A percentile compares a stretch with the other conserved stretches of the same genome.
phyloP scores from a whole-genome alignment of 2,329 filamentous ascomycete genomes.

The Alternaria longipes region DNA sequence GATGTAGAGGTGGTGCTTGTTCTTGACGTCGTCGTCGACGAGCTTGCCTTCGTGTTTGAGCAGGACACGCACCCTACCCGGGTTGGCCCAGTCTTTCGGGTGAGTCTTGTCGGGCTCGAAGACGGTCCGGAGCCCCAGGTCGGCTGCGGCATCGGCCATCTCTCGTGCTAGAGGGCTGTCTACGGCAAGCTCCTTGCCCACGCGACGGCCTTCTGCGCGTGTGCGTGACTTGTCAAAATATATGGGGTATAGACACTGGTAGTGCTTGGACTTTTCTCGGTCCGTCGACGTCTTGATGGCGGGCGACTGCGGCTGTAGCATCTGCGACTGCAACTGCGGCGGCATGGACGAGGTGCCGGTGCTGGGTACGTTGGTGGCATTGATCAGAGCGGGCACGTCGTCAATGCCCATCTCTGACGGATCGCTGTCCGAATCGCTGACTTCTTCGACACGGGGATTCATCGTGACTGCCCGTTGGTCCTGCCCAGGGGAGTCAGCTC shows the following conservation, averaged over 20 bases:
- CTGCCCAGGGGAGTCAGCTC: conserved; percentile 47
- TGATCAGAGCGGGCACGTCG: conserved; percentile 73
- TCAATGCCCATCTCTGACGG: conserved; percentile 78
- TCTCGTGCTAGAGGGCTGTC: conserved; percentile 86
- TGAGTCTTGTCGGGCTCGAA: conserved; percentile 93
- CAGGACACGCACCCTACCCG: conserved; percentile 83
- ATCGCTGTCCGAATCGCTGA: conserved; percentile 79
- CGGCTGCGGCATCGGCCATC: conserved; percentile 78
- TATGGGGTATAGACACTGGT: conserved; percentile 90
- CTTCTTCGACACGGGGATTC: conserved; percentile 88
- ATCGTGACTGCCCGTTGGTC: conserved; percentile 26
- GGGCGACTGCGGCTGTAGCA: conserved; percentile 49
- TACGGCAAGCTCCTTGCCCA: conserved; percentile 76
- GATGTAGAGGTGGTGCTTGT: conserved; percentile 87
- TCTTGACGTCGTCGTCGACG: conserved; percentile 66
- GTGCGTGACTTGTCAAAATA: conserved; percentile 87
- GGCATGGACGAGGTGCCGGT: conserved; percentile 36
- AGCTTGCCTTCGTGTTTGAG: conserved; percentile 69
- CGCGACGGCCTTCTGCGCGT: conserved; percentile 82
- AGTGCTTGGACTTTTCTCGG: conserved; percentile 72
- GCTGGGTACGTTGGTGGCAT: conserved; percentile 45
- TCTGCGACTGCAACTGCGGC: conserved; percentile 41
- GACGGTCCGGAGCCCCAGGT: conserved; percentile 74
- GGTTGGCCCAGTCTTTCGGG: conserved; percentile 97
- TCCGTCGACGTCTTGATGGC: conserved; percentile 54